Conservation (phyloP, 2,329 filamentous ascomycete genomes). For the Cordyceps fumosorosea region DNA sequence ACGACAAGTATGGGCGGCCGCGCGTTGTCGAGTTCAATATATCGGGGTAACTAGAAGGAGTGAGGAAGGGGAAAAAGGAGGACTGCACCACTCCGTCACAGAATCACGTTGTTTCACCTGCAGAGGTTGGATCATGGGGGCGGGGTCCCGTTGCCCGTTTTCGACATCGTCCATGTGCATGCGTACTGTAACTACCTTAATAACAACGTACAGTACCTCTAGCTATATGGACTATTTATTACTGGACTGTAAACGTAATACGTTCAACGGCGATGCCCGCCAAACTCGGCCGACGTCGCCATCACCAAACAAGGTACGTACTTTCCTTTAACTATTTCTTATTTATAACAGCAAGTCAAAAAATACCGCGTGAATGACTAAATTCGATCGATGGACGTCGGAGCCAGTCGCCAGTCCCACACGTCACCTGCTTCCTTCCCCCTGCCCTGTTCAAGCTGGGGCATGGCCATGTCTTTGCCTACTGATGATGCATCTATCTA, state of each 20-base stretch:
- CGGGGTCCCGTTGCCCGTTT: background rate
- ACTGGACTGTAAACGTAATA: background rate
- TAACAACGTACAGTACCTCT: no score
- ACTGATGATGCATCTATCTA: no score
- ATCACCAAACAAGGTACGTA: background rate
- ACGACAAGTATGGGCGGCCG: background rate
- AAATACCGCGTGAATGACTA: background rate
- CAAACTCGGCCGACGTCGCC: no score
- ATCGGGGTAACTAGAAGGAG: background rate
- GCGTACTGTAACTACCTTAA: no score
- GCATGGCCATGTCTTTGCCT: no score
- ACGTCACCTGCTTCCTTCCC: background rate
- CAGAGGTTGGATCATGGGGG: background rate
- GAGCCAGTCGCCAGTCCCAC: background rate
- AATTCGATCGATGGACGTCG: background rate
- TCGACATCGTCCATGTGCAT: no score
- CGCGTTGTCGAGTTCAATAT: background rate
- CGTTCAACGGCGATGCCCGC: background rate
- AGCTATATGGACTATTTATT: no score
- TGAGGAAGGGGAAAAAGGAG: background rate
- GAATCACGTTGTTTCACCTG: constrained; percentile 7
- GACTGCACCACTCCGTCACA: background rate
- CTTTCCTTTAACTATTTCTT: no score
- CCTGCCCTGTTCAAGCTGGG: no score
- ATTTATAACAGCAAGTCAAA: background rate